These are phyloP conservation scores for Cladosporium sp. DNA, from an alignment of 2,329 filamentous ascomycete genomes.

Conservation along the genomic window DNA sequence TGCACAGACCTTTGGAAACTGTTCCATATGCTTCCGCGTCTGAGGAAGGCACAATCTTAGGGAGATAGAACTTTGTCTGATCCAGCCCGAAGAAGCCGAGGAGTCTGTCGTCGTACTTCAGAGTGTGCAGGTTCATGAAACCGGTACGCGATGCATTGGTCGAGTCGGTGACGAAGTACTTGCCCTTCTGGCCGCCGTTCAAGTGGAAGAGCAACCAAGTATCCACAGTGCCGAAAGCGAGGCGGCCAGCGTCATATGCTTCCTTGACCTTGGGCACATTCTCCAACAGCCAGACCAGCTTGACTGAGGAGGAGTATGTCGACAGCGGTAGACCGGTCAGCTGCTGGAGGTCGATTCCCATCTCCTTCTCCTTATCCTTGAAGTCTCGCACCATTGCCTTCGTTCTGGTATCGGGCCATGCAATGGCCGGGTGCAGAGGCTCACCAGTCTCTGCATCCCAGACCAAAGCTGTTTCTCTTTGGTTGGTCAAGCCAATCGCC, in stretches of 20 bases:
- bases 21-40: constrained; percentile 65
- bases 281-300: constrained; percentile 73
- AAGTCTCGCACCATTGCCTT: constrained; percentile 70
- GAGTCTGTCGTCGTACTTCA: constrained; percentile 72
- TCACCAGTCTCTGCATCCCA: constrained; percentile 78
- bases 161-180: constrained; percentile 74
- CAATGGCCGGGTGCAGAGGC: constrained; percentile 74
- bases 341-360: constrained; percentile 52
- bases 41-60: constrained; percentile 75
- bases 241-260: constrained; percentile 68
- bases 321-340: constrained; percentile 76
- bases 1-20: constrained; percentile 55
- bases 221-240: constrained; percentile 84
- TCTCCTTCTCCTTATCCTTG: constrained; percentile 47
- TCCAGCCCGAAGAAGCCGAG: constrained; percentile 77
- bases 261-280: constrained; percentile 64
- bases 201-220: constrained; percentile 79
- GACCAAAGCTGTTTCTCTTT: constrained; percentile 81
- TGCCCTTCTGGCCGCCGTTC: constrained; percentile 64
- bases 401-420: constrained; percentile 83
- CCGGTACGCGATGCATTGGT: constrained; percentile 88
- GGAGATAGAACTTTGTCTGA: constrained; percentile 63
- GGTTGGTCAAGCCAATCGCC: constrained; percentile 78
- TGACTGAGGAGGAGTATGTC: constrained; percentile 80
- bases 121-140: constrained; percentile 84